Evolutionary conservation across 139 green algal species (phyloP), one percentile per base, ranked within the genome.

Genomic region (Edaphochlamys debaryana): DNA sequence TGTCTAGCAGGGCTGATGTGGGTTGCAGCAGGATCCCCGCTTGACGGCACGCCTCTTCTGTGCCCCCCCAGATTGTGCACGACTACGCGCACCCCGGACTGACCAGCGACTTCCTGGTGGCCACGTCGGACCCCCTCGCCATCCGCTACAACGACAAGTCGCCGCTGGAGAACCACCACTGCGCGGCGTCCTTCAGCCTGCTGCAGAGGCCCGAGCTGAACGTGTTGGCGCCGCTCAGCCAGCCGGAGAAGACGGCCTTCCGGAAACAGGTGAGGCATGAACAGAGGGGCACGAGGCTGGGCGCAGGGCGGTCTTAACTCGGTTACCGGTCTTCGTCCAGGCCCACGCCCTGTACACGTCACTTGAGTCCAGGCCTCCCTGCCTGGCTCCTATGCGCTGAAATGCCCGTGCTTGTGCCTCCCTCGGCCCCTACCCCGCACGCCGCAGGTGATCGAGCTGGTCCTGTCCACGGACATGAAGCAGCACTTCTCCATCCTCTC

Each of bases 381-480:
- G n/a, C n/a, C n/a, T n/a, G n/a, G n/a, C n/a, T n/a, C n/a, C n/a
- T n/a, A n/a, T n/a, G n/a, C n/a, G n/a, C n/a, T n/a, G n/a, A n/a
- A n/a, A n/a, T n/a, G n/a, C n/a, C n/a, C n/a, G n/a, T n/a, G n/a
- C n/a, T n/a, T n/a, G n/a, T n/a, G n/a, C n/a, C n/a, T n/a, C n/a
- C n/a, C n/a, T n/a, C n/a, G n/a, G n/a, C n/a, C n/a, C n/a, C n/a
- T n/a, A n/a, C 23, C 8, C 19, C 36, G 25, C 29, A 37, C 88
- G n/a, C 37, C 41, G 30, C 66, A 87, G 37, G 69, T 89, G 30
- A 92, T 91, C n/a, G 86, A 91, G 22, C 60, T 93, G 82, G 87
- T 93, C n/a, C 79, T 93, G 72, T 80, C 80, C 9, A 93, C 90
- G 6, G 90, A 93, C 80, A 93, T 93, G 89, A 88, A 89, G 74